Percentiles rank a stretch among this genome's conserved stretches.
Conservation (phyloP, 2,329 filamentous ascomycete species). For the Colletotrichum camelliae region DNA sequence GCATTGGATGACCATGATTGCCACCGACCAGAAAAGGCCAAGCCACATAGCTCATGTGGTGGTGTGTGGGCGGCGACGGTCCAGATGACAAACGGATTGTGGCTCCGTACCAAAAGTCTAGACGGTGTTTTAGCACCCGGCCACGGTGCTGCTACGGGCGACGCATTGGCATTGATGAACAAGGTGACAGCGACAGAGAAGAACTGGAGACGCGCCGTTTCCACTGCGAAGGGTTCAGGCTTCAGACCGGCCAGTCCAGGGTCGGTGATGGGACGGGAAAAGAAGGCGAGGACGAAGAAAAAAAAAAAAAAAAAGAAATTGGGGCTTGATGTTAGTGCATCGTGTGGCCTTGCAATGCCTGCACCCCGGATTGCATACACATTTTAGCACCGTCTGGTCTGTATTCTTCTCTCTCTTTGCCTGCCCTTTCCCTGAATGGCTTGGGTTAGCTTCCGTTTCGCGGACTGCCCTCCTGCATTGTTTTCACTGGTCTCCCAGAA, state of each 20-base stretch:
- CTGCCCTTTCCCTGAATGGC: neutral
- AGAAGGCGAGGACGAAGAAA: neutral
- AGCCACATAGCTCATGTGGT: slow-evolving; percentile 4
- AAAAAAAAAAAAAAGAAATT: slow-evolving; percentile 4
- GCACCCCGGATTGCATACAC: neutral
- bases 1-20: neutral
- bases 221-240: neutral
- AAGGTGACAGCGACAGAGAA: slow-evolving; percentile 12
- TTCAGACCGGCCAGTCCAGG: neutral
- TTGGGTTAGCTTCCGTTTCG: neutral
- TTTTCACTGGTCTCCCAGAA: neutral
- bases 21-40: neutral
- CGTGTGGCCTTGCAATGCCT: slow-evolving; percentile 3
- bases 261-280: neutral
- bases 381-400: neutral
- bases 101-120: neutral
- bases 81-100: slow-evolving; percentile 6
- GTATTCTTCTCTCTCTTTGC: neutral
- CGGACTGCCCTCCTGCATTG: neutral
- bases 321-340: slow-evolving; percentile 2
- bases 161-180: slow-evolving; percentile 4
- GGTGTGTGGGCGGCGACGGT: neutral
- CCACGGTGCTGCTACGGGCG: neutral
- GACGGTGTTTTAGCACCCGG: neutral
- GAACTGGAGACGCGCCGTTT: slow-evolving; percentile 1